Evolutionary conservation across 225 moss, liverwort and hornwort species (phyloP), one percentile per base, ranked within the genome.

Genomic region (Climacium dendroides): DNA sequence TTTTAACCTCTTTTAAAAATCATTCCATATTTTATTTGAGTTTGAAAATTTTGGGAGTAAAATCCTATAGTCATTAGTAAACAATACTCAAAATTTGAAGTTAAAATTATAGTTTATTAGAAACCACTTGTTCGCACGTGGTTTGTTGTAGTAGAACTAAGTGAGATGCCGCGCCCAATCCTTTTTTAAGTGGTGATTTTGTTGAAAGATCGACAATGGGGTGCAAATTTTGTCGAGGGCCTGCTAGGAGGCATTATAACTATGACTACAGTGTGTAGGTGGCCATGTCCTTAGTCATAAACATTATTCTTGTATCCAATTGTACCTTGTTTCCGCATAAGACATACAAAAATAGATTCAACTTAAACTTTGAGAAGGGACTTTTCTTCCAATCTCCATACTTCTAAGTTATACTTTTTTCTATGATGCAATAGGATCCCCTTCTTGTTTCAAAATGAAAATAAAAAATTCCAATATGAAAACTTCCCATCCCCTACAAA

Each of bases 201-300:
- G 0, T 37, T 13, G 7, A 7, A 1, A 37, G 12, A 7, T 1
- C 7, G 0, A 22, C 0, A 1, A 0, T 66, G 6, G 20, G 11
- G 11, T 6, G 22, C 6, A 66, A 66, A 66, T 66, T 64, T 6
- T 0, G 0, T 0, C 0, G 3, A n/a, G 6, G 3, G 6, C 2
- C 1, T 0, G 1, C n/a, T 37, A 37, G 4, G 12, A 67, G 4
- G 37, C 4, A 0, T 67, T 67, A 4, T 7, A 5, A 2, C 1
- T 1, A 1, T 2, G n/a, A n/a, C n/a, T n/a, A n/a, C n/a, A n/a
- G n/a, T 1, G 0, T 1, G 0, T 67, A 0, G 6, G 4, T 66
- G 12, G 1, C 66, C 3, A n/a, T 20, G 7, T 1, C 22, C 1
- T 66, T 25, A 26, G 9, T 14, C 14, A 25, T 3, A 4, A 5